Conservation (phyloP, 2,329 filamentous ascomycete genomes). For the Aureobasidium sp. region DNA sequence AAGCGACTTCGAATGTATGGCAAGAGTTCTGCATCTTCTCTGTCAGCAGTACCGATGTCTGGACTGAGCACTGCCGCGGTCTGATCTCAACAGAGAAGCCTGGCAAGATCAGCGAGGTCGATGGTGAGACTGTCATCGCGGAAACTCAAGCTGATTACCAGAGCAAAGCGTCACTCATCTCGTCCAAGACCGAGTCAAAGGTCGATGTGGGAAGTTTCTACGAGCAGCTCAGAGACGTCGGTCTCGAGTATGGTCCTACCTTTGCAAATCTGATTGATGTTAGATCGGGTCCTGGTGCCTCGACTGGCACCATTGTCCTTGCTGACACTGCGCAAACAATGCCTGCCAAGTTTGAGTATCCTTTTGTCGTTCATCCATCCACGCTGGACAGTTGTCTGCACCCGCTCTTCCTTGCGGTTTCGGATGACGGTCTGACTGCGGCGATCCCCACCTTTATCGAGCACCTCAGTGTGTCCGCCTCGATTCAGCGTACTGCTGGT, state of each 20-base stretch:
- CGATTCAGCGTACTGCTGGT: background rate
- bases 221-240: background rate
- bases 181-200: background rate
- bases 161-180: background rate
- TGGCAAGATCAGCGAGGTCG: background rate
- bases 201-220: background rate
- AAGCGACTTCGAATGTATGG: too few species aligned
- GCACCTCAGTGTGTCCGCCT: background rate
- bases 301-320: background rate
- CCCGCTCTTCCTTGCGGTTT: background rate
- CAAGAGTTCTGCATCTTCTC: background rate
- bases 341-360: background rate
- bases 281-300: background rate
- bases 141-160: too few species aligned
- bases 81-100: background rate
- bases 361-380: conserved; percentile 8
- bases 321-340: background rate
- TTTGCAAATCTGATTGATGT: background rate
- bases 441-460: background rate
- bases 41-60: background rate
- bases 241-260: background rate
- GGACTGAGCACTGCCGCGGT: conserved; percentile 1
- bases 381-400: conserved; percentile 4
- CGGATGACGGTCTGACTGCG: background rate
- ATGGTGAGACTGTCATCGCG: too few species aligned